A percentile compares a stretch with the other conserved stretches of the same genome.
phyloP scores from a whole-genome alignment of 768 basidiomycete species.

The Mycena haematopus region DNA sequence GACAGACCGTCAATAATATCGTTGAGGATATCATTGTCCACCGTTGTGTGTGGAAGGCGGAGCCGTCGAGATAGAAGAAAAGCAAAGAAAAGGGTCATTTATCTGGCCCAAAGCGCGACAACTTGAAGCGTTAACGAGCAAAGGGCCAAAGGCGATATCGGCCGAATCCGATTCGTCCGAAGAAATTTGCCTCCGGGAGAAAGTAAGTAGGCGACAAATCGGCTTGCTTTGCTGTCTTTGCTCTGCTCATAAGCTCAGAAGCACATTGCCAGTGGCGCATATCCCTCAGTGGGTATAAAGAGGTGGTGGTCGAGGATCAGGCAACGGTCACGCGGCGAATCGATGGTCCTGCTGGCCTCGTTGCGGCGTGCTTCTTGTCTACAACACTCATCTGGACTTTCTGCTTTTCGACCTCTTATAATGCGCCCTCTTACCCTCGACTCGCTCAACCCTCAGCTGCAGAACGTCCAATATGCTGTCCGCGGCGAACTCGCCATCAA shows the following conservation, averaged over 20 bases:
- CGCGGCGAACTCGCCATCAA: conserved; percentile 96
- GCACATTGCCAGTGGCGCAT: neutral
- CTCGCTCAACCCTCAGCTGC: conserved; percentile 82
- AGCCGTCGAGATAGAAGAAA: too few species aligned
- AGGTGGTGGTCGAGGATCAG: neutral
- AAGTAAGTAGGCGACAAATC: neutral
- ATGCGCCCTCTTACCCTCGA: conserved; percentile 71
- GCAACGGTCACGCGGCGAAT: neutral
- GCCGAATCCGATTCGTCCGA: neutral
- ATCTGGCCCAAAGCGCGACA: too few species aligned
- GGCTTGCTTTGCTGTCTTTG: neutral
- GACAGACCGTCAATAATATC: too few species aligned
- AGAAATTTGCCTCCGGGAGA: neutral
- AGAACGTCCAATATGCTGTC: conserved; percentile 94
- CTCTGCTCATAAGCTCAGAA: neutral
- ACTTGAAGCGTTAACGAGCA: too few species aligned
- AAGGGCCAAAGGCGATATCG: neutral
- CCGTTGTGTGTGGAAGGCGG: too few species aligned
- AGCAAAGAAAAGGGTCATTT: too few species aligned
- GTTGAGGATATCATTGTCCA: too few species aligned
- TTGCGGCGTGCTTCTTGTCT: neutral
- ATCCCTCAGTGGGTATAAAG: neutral
- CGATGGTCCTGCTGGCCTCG: neutral
- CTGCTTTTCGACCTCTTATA: neutral
- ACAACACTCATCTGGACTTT: neutral